Evolutionary conservation across 2,329 filamentous ascomycete species (phyloP).

Genomic region (Paraphoma chrysanthemicola): DNA sequence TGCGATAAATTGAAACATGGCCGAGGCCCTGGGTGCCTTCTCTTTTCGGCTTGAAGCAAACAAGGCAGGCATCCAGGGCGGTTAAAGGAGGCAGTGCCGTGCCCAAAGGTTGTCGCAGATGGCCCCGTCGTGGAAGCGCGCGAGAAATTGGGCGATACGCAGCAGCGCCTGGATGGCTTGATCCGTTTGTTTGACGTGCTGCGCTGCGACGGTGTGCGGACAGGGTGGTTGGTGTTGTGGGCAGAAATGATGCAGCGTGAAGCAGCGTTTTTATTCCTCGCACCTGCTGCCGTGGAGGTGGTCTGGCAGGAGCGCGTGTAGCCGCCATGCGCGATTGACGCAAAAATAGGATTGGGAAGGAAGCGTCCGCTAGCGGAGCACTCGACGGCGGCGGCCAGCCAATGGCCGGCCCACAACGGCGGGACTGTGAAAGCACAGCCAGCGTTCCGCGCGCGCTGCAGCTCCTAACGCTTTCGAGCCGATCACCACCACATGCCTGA

Average conservation of each 20-base stretch:
- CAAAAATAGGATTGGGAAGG: constrained; percentile 23
- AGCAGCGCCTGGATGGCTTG: constrained; percentile 10
- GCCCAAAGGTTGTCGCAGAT: neutral
- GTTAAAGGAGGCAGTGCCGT: constrained; percentile 36
- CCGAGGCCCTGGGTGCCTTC: constrained; percentile 30
- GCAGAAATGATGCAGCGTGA: neutral
- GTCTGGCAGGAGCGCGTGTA: constrained; percentile 14
- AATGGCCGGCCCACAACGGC: neutral
- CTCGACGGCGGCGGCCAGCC: neutral
- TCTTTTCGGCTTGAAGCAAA: constrained; percentile 24
- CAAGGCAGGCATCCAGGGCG: constrained; percentile 24
- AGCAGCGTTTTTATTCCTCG: neutral
- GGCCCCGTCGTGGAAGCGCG: constrained; percentile 24
- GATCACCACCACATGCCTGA: constrained; percentile 32
- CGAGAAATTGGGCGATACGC: constrained; percentile 35
- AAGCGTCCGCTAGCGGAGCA: constrained; percentile 3
- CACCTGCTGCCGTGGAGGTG: neutral
- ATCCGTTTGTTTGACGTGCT: neutral
- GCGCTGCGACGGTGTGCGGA: neutral
- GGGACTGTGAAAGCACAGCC: constrained; percentile 18
- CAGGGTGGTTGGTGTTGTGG: neutral
- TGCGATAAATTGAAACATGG: constrained; percentile 30
- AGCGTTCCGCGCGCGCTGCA: constrained; percentile 30
- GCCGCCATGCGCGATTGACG: constrained; percentile 31
- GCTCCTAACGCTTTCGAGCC: constrained; percentile 26